Percentiles rank a stretch among this genome's conserved stretches.
phyloP scores from a whole-genome alignment of 2,329 filamentous ascomycete genomes.

The Microsporum audouinii region DNA sequence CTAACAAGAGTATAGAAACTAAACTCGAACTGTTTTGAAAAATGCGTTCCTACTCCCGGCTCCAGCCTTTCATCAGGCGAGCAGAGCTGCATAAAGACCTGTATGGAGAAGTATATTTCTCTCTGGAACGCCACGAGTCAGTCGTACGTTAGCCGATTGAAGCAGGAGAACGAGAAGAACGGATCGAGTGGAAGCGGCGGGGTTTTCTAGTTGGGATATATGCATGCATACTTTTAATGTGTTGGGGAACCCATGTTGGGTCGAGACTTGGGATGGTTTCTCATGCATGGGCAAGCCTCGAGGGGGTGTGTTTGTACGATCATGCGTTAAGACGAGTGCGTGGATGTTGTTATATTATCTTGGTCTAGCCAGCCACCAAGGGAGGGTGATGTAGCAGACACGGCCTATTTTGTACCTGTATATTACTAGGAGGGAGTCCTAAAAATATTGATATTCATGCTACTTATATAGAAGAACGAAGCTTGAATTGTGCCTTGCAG shows the following conservation, averaged over 20 bases:
- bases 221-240: neutral
- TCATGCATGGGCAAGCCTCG: no score
- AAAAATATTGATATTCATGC: no score
- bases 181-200: neutral
- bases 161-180: slow-evolving; percentile 38
- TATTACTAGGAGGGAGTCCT: neutral
- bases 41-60: slow-evolving; percentile 57
- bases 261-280: no score
- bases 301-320: no score
- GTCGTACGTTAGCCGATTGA: slow-evolving; percentile 48
- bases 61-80: slow-evolving; percentile 55
- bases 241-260: neutral
- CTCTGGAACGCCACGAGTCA: slow-evolving; percentile 65
- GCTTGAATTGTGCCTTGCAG: no score
- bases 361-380: no score
- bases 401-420: neutral
- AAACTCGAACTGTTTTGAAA: slow-evolving; percentile 70
- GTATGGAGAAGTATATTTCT: slow-evolving; percentile 77
- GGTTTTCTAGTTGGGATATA: neutral
- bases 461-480: no score
- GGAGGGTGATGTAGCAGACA: neutral
- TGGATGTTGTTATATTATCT: no score
- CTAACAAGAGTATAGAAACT: slow-evolving; percentile 48
- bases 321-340: no score
- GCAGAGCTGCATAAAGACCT: slow-evolving; percentile 58